Evolutionary conservation across 192 early-diverging fungal species (phyloP), one percentile per base, ranked within the genome.

Genomic region (Coemansia sp.): DNA sequence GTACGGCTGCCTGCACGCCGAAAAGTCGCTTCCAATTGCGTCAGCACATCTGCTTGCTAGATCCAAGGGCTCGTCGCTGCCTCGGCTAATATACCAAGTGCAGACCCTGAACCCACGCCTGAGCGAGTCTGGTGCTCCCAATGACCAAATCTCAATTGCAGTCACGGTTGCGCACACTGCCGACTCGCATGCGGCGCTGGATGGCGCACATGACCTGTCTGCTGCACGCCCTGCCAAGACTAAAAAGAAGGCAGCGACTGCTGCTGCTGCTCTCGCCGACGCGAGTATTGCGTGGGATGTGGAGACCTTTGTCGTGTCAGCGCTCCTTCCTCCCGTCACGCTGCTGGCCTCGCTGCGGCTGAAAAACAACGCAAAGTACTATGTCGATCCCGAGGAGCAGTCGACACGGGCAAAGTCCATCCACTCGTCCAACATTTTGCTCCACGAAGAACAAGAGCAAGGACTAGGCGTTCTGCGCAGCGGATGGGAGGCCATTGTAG

Each of bases 361-460:
- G 29, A 76, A 83, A 50, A 83, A 83, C 69, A 78, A 76, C 31
- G 69, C 81, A n/a, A 78, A 76, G 42, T 83, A 83, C 62, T 83
- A 65, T 46, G 73, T 83, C 24, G 81, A 78, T 44, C 81, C 76
- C n/a, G 76, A 59, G n/a, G 68, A 70, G 55, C 81, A 78, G 65
- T 24, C 68, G 40, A 12, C 65, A 38, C 65, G 70, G n/a, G 41
- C 61, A 38, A 66, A 51, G 12, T 51, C 32, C 2, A 70, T 83
- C 8, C 81, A 83, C 65, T 78, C 81, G 15, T 78, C 81, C 31
- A 83, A 83, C 68, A 76, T 83, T 11, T 70, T 83, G 64, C 72
- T 83, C 13, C 76, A 72, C 59, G 81, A 83, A 44, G 81, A 83
- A 61, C 81, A 78, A 42, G 81, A 78, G 68, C 81, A 83, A 15